These are phyloP conservation scores for Podospora bellae-mahoneyi DNA, from an alignment of 495 filamentous ascomycete genomes.

Conservation along the genomic window DNA sequence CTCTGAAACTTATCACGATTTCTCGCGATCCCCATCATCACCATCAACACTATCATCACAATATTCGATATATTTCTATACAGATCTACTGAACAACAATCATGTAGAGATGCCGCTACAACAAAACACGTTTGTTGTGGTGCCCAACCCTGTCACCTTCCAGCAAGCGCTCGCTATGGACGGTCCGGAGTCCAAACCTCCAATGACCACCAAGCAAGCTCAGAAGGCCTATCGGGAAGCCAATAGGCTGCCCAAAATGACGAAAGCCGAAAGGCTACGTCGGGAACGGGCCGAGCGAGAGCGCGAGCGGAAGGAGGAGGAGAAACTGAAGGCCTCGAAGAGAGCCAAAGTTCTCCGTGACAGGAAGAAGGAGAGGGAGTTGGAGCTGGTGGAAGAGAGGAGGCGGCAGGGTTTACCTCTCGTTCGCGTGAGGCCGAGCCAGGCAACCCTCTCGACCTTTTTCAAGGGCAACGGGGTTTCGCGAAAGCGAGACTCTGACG, in stretches of 20 bases:
- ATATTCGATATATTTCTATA: background rate
- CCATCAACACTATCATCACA: background rate
- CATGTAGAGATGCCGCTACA: background rate
- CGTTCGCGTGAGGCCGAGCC: slow-evolving; percentile 41
- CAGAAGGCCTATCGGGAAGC: slow-evolving; percentile 38
- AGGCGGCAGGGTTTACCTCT: slow-evolving; percentile 41
- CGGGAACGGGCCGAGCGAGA: slow-evolving; percentile 44
- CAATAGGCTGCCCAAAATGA: slow-evolving; percentile 35
- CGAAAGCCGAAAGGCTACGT: slow-evolving; percentile 41
- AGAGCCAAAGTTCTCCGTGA: slow-evolving; percentile 40
- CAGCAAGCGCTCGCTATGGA: slow-evolving; percentile 20
- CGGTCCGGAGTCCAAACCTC: slow-evolving; percentile 20
- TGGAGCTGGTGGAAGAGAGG: slow-evolving; percentile 35
- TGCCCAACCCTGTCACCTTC: slow-evolving; percentile 27
- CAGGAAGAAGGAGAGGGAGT: slow-evolving; percentile 44
- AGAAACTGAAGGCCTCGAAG: slow-evolving; percentile 40
- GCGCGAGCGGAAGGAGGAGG: slow-evolving; percentile 42
- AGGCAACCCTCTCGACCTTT: slow-evolving; percentile 45
- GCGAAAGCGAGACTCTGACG: slow-evolving; percentile 24
- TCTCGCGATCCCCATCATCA: background rate
- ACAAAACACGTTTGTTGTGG: slow-evolving; percentile 28
- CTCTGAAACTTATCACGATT: background rate
- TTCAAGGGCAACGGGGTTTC: slow-evolving; percentile 31
- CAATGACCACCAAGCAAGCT: slow-evolving; percentile 48
- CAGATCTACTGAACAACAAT: background rate